Evolutionary conservation across 495 filamentous ascomycete genomes (phyloP).

Genomic region (Cercophora newfieldiana): DNA sequence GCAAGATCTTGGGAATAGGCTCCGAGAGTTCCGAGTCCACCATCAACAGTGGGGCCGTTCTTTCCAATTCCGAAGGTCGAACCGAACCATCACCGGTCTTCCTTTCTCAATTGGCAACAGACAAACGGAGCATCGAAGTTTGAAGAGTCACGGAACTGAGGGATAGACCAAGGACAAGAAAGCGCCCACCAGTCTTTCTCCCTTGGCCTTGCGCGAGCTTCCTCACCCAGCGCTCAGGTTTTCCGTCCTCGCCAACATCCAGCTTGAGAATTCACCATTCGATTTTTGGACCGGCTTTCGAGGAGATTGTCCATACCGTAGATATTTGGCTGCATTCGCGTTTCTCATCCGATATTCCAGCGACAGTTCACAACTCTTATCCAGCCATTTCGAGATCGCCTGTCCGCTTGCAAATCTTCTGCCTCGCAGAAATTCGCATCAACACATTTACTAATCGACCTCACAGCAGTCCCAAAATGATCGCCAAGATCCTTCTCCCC

Average conservation of each 20-base stretch:
- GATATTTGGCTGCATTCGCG: slow-evolving; percentile 25
- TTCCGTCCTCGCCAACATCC: slow-evolving; percentile 8
- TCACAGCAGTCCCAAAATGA: slow-evolving; percentile 60
- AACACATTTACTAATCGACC: slow-evolving; percentile 32
- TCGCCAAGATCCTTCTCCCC: slow-evolving; percentile 70
- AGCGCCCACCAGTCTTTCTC: neutral
- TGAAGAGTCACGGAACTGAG: neutral
- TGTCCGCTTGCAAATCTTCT: neutral
- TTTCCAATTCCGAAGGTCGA: neutral
- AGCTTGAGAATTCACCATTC: slow-evolving; percentile 13
- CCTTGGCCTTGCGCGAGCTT: neutral
- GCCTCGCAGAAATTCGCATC: neutral
- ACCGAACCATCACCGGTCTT: neutral
- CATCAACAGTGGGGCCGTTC: neutral
- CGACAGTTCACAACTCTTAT: slow-evolving; percentile 19
- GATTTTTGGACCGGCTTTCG: slow-evolving; percentile 27
- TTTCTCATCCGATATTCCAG: slow-evolving; percentile 19
- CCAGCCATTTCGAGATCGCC: neutral
- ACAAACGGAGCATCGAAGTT: neutral
- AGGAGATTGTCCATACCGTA: slow-evolving; percentile 19
- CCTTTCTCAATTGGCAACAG: neutral
- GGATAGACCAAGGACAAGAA: neutral
- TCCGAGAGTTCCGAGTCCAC: neutral
- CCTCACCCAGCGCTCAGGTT: neutral
- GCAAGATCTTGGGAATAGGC: neutral